Evolutionary conservation across 2,329 filamentous ascomycete species (phyloP).

Genomic region (Trichoderma harzianum): DNA sequence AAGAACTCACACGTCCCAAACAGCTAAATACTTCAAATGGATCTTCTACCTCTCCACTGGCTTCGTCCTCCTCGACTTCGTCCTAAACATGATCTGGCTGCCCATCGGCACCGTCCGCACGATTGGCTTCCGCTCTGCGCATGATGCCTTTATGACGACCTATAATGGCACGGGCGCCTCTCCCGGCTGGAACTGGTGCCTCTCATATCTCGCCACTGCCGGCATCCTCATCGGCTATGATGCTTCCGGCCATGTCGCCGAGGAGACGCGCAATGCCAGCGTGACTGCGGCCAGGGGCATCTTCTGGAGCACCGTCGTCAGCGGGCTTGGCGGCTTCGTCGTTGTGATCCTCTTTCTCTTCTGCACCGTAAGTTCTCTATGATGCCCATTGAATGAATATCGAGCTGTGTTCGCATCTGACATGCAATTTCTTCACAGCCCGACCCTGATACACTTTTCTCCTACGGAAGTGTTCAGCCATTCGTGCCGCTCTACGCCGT

Average conservation of each 20-base stretch:
- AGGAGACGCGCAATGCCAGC: conserved; percentile 58
- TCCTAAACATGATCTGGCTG: conserved; percentile 59
- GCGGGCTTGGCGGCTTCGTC: conserved; percentile 52
- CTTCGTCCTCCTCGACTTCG: conserved; percentile 55
- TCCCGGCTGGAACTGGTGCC: conserved; percentile 60
- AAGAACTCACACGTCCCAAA: conserved; percentile 7
- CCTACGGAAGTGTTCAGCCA: conserved; percentile 53
- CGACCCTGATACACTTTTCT: conserved; percentile 49
- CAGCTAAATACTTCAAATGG: conserved; percentile 44
- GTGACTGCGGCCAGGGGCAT: conserved; percentile 56
- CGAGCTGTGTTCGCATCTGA: neutral
- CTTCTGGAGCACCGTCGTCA: conserved; percentile 58
- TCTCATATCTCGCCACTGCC: conserved; percentile 58
- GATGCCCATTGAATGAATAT: neutral
- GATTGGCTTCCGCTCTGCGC: conserved; percentile 55
- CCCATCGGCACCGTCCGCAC: conserved; percentile 54
- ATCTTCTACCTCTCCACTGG: conserved; percentile 49
- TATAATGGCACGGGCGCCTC: conserved; percentile 57
- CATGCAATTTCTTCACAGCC: conserved; percentile 34
- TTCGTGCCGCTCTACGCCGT: conserved; percentile 58
- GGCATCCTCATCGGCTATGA: conserved; percentile 60
- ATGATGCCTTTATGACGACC: conserved; percentile 58
- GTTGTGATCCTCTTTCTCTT: conserved; percentile 59
- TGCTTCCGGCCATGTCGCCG: conserved; percentile 58
- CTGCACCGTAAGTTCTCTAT: conserved; percentile 43